Conservation (phyloP, 2,329 filamentous ascomycete species). For the Rachicladosporium sp. region DNA sequence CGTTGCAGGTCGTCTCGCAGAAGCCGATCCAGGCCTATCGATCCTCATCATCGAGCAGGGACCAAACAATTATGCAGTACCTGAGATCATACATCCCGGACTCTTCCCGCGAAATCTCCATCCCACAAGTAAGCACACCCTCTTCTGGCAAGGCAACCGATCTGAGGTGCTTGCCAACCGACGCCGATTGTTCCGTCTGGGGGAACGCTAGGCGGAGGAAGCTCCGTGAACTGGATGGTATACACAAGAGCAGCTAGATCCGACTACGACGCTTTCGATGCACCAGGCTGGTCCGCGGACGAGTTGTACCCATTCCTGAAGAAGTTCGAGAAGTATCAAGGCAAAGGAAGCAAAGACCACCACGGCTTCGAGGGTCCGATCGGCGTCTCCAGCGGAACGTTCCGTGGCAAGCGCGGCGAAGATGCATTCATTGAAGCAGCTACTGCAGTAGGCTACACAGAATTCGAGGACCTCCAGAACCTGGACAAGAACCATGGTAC, state of each 20-base stretch:
- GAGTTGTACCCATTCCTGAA: conserved; percentile 43
- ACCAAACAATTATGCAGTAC: conserved; percentile 39
- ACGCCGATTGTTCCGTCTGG: conserved; percentile 32
- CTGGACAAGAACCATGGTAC: conserved; percentile 33
- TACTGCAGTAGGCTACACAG: conserved; percentile 36
- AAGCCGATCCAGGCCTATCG: conserved; percentile 37
- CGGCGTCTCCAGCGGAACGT: conserved; percentile 41
- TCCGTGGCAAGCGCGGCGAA: conserved; percentile 25
- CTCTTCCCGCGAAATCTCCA: conserved; percentile 37
- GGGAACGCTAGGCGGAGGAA: conserved; percentile 49
- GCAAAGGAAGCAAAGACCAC: conserved; percentile 28
- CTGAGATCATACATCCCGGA: conserved; percentile 39
- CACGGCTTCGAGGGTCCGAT: conserved; percentile 47
- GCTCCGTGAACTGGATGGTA: conserved; percentile 29
- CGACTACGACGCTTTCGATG: conserved; percentile 43
- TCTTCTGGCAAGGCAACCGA: conserved; percentile 41
- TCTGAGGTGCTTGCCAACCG: conserved; percentile 35
- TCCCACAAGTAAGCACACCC: conserved; percentile 37
- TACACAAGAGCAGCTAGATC: conserved; percentile 34
- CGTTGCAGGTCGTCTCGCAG: conserved; percentile 38
- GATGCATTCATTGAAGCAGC: conserved; percentile 41
- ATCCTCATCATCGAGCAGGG: conserved; percentile 45
- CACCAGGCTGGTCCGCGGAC: conserved; percentile 38
- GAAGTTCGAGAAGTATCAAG: conserved; percentile 48
- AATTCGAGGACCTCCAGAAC: conserved; percentile 43